A percentile compares a stretch with the other conserved stretches of the same genome.
These are phyloP conservation scores for Aureobasidium lini DNA, from an alignment of 2,329 filamentous ascomycete species.

Conservation along the genomic window DNA sequence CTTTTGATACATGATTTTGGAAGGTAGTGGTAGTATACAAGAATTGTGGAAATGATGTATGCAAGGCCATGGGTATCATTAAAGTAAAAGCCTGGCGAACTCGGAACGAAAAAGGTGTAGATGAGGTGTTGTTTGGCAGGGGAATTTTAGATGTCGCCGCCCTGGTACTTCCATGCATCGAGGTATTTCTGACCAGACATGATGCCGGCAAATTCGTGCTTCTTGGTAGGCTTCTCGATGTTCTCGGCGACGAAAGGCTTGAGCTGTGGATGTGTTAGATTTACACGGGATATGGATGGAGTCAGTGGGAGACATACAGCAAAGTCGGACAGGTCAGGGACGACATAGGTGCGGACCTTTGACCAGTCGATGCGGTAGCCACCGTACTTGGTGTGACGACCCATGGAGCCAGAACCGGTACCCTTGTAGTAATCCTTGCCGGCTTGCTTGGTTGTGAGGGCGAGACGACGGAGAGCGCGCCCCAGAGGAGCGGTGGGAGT, in stretches of 20 bases:
- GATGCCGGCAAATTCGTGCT: conserved; percentile 33
- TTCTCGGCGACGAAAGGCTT: conserved; percentile 68
- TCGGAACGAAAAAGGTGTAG: too few relatives aligned
- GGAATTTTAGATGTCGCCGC: conserved; percentile 17
- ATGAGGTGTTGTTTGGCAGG: too few relatives aligned
- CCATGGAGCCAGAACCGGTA: conserved; percentile 80
- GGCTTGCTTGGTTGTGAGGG: conserved; percentile 86
- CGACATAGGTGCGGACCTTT: conserved; percentile 87
- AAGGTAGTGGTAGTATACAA: too few relatives aligned
- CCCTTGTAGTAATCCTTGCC: conserved; percentile 97
- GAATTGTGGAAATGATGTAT: too few relatives aligned
- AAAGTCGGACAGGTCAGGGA: conserved; percentile 63
- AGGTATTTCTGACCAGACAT: conserved; percentile 28
- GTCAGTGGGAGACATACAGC: conserved; percentile 47
- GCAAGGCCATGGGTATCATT: too few relatives aligned
- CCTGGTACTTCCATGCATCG: conserved; percentile 27
- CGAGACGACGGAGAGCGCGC: conserved; percentile 63
- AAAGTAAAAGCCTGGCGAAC: too few relatives aligned
- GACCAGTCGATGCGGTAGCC: conserved; percentile 75
- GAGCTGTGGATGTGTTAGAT: conserved; percentile 34
- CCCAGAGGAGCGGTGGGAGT: conserved; percentile 58
- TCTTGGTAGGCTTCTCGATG: conserved; percentile 48
- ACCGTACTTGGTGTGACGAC: conserved; percentile 73
- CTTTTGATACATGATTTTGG: too few relatives aligned
- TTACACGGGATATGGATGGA: background rate